A percentile compares a stretch with the other conserved stretches of the same genome.
phyloP scores from a whole-genome alignment of 108 stramenopile species.

The Cafeteria roenbergensis region DNA sequence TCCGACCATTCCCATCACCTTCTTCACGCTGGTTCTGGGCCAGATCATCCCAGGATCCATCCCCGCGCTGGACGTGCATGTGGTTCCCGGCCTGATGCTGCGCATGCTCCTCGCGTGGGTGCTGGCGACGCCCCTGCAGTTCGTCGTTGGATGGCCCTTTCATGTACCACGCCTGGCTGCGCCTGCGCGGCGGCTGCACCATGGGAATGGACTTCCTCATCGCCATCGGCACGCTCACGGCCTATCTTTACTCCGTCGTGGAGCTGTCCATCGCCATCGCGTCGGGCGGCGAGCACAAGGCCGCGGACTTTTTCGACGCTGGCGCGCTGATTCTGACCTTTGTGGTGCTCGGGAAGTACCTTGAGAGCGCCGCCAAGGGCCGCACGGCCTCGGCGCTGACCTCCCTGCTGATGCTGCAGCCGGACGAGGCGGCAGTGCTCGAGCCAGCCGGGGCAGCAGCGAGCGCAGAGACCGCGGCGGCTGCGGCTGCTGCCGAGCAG shows the following conservation, averaged over 20 bases:
- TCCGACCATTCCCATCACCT: constrained; percentile 9
- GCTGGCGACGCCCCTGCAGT: constrained; percentile 69
- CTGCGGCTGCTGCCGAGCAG: too few species aligned
- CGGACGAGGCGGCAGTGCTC: constrained; percentile 38
- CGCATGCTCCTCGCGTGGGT: constrained; percentile 43
- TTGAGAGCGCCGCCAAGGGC: constrained; percentile 69
- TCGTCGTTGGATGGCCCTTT: constrained; percentile 64
- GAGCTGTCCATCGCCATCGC: not conserved
- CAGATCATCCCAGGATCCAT: not conserved
- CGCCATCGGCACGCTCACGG: constrained; percentile 69
- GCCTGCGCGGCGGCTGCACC: constrained; percentile 35
- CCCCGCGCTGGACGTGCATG: not conserved
- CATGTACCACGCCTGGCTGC: constrained; percentile 61
- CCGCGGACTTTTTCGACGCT: constrained; percentile 71
- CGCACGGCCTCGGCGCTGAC: constrained; percentile 70
- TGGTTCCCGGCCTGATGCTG: constrained; percentile 13
- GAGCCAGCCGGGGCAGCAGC: too few species aligned
- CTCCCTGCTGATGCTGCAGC: constrained; percentile 65
- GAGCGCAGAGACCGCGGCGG: too few species aligned
- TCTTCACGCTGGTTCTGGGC: constrained; percentile 14
- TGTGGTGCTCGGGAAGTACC: constrained; percentile 77
- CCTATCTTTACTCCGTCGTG: constrained; percentile 40
- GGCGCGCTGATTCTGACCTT: constrained; percentile 86
- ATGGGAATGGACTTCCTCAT: constrained; percentile 92
- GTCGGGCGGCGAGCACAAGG: constrained; percentile 21